Base-by-base conservation (phyloP, 192 early-diverging fungal species). In the Backusella liffmaniae region DNA sequence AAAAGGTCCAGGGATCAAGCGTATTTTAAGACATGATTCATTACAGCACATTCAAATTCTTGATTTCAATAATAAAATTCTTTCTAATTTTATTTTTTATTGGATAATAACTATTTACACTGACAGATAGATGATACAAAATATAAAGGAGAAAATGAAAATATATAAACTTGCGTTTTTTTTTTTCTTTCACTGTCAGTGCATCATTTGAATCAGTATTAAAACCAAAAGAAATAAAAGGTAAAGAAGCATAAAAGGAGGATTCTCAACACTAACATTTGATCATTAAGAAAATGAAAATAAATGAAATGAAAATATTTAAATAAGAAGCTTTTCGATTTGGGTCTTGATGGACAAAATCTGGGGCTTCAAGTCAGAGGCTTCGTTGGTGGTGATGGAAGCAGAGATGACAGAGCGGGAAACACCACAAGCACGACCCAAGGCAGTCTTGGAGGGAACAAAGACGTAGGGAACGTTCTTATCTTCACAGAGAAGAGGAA, bases 381-480 rank as follows among this genome's bases (percentile, higher is more conserved):
- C 97, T 82, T 98, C 98, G 90, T 99, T 99, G 80, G 96, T 94
- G 80, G 96, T 99, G 67, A 99, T 93, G 39, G 95, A 95, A 82
- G 87, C 88, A 65, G 98, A 90, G 81, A 99, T 94, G 34, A 99
- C 97, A 34, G 95, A 83, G 66, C 97, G 93, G 37, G 96, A 94
- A 37, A 99, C 96, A 82, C 98, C 97, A 84, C 97, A 98, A 39
- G 98, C 96, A 85, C 98, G 94, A 74, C 98, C 98, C 21, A 99
- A 88, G 35, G 97, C 97, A 26, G 89, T 91, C 91, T 97, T 98
- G 83, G 95, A 96, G 72, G 96, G 96, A 67, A 99, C 94, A 84
- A 99, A 99, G 41, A 99, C 97, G 83, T 99, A 99, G 51, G 98
- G 98, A 59, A 99, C 98, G 91, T 99, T 99, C 94, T 99, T 99